Conservation (phyloP, 257 asterid genomes). For the Ligustrum vulgare region DNA sequence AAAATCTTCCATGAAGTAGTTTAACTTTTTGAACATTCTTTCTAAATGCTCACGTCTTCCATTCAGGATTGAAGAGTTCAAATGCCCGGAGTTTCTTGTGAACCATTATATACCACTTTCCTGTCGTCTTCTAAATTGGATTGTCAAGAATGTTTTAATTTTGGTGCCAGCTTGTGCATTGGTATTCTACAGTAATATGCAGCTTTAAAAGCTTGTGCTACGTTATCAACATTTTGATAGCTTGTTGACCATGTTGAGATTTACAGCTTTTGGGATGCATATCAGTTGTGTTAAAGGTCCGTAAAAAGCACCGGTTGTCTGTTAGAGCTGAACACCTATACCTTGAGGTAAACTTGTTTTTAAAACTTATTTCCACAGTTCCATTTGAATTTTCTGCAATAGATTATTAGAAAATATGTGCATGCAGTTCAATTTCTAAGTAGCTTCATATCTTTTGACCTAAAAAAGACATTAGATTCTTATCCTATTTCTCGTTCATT, state of each 20-base stretch:
- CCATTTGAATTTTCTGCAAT: not conserved
- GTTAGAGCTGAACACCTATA: slow-evolving; percentile 77
- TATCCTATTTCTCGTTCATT: not conserved
- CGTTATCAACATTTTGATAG: slow-evolving; percentile 32
- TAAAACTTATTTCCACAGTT: not conserved
- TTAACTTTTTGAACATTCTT: slow-evolving; percentile 23
- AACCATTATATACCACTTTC: slow-evolving; percentile 58
- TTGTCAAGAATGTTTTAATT: slow-evolving; percentile 58
- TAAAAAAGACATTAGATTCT: not conserved
- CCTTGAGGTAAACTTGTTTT: slow-evolving; percentile 52
- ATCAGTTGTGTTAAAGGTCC: slow-evolving; percentile 44
- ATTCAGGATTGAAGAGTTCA: slow-evolving; percentile 70
- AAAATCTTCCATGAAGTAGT: slow-evolving; percentile 3
- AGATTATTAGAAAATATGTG: not conserved
- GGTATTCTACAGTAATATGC: slow-evolving; percentile 56
- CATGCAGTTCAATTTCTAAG: not conserved
- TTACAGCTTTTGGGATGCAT: slow-evolving; percentile 80
- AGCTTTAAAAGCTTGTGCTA: slow-evolving; percentile 45
- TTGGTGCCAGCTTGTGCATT: slow-evolving; percentile 61
- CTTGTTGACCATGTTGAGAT: slow-evolving; percentile 58
- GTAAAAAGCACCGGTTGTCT: slow-evolving; percentile 49
- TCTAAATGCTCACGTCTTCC: slow-evolving; percentile 19
- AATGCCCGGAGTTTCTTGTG: slow-evolving; percentile 75
- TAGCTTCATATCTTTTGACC: not conserved
- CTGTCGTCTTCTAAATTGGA: slow-evolving; percentile 63